phyloP scores from a whole-genome alignment of 2,329 filamentous ascomycete genomes.

The Zasmidium cellare region DNA sequence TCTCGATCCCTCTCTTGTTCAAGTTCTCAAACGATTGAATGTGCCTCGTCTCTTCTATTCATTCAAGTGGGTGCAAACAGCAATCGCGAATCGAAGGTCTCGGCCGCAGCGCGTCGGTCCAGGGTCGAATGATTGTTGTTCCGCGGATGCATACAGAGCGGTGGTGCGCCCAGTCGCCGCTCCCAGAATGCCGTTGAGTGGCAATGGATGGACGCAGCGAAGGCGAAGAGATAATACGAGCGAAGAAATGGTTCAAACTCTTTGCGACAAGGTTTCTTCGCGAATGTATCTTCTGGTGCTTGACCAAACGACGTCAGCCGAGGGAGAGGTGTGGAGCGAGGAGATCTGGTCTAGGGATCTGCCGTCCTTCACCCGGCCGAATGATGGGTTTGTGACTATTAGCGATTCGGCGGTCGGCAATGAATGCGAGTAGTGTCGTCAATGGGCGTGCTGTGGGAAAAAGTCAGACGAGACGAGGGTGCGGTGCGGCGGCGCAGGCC shows the following conservation, averaged over 20 bases:
- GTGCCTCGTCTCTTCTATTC: background rate
- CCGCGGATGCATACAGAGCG: conserved; percentile 12
- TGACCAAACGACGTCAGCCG: background rate
- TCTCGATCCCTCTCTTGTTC: background rate
- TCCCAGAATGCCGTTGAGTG: conserved; percentile 25
- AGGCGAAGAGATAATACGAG: background rate
- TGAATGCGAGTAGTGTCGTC: background rate
- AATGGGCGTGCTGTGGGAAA: background rate
- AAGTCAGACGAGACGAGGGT: background rate
- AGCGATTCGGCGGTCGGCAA: background rate
- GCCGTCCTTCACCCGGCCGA: background rate
- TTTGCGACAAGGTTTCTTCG: background rate
- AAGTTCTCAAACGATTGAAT: background rate
- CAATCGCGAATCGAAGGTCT: conserved; percentile 22
- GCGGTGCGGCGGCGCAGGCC: too few species aligned
- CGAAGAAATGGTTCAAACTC: conserved; percentile 6
- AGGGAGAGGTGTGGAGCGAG: background rate
- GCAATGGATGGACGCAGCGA: conserved; percentile 9
- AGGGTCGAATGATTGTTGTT: background rate
- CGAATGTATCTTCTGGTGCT: background rate
- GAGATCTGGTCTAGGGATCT: background rate
- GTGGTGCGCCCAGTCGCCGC: conserved; percentile 37
- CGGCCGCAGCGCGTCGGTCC: conserved; percentile 11
- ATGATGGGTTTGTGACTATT: background rate
- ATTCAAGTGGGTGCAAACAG: conserved; percentile 13